phyloP scores from a whole-genome alignment of 805 yeast species.

The Saccharomycopsis fodiens region DNA sequence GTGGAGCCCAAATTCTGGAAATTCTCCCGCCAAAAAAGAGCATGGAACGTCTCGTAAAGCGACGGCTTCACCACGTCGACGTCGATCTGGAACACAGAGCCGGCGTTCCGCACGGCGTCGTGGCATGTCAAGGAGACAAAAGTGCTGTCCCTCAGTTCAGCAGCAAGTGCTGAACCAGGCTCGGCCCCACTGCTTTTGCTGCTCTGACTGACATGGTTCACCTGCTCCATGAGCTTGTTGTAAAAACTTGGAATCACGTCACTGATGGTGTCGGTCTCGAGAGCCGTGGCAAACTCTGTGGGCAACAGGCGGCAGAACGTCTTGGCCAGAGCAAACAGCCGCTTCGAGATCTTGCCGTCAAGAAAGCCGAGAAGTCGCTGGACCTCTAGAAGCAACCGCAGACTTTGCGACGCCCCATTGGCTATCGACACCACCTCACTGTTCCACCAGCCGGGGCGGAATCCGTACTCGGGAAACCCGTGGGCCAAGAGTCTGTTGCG shows the following conservation, averaged over 20 bases:
- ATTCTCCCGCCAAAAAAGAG: slow-evolving; percentile 6
- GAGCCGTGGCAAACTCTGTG: background rate
- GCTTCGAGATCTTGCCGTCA: slow-evolving; percentile 8
- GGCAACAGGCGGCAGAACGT: slow-evolving; percentile 3
- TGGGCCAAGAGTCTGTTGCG: slow-evolving; percentile 5
- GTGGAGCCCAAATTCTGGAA: slow-evolving; percentile 2
- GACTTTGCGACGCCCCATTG: background rate
- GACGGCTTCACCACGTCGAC: background rate
- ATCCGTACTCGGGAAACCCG: slow-evolving; percentile 12
- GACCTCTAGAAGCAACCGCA: slow-evolving; percentile 8
- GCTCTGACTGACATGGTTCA: background rate
- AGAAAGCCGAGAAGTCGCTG: slow-evolving; percentile 14
- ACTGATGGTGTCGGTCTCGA: background rate
- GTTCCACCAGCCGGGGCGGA: slow-evolving; percentile 14
- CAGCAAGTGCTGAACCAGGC: too few species aligned
- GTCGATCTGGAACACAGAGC: background rate
- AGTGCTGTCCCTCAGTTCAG: background rate
- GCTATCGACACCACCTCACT: slow-evolving; percentile 1
- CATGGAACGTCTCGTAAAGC: slow-evolving; percentile 9
- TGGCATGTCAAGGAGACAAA: slow-evolving; percentile 1
- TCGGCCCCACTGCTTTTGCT: too few species aligned
- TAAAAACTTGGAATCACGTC: slow-evolving; percentile 4
- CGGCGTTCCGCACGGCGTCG: background rate
- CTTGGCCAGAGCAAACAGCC: slow-evolving; percentile 14
- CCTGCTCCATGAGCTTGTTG: background rate